phyloP scores from a whole-genome alignment of 441 rosid genomes.

The California macrophylla region DNA sequence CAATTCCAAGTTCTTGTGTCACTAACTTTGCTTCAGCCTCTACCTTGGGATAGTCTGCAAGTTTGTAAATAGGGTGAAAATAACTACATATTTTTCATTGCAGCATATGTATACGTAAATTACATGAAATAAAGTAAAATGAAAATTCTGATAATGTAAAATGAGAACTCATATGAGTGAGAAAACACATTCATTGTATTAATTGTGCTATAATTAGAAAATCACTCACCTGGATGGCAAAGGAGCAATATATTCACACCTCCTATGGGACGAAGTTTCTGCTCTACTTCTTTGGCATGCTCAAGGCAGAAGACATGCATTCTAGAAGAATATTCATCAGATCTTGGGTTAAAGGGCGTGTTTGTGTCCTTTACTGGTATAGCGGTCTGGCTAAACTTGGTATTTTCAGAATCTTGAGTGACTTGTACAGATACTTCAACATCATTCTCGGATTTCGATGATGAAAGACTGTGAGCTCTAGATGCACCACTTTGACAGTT shows the following conservation, averaged over 20 bases:
- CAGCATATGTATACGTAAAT: no score
- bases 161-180: no score
- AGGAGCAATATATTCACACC: conserved; percentile 69
- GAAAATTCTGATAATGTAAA: not conserved
- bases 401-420: conserved; percentile 25
- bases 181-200: not conserved
- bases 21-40: conserved; percentile 73
- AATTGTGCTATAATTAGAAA: conserved; percentile 3
- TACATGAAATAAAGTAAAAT: not conserved
- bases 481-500: conserved; percentile 25
- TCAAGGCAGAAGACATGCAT: conserved; percentile 90
- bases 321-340: conserved; percentile 70
- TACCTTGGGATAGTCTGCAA: conserved; percentile 82
- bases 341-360: conserved; percentile 33
- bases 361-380: conserved; percentile 20
- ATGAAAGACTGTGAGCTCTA: conserved; percentile 15
- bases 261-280: conserved; percentile 63
- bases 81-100: not conserved
- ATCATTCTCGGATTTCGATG: conserved; percentile 18
- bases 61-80: conserved; percentile 13
- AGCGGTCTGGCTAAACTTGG: conserved; percentile 22
- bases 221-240: conserved; percentile 75
- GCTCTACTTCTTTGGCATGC: conserved; percentile 88
- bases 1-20: conserved; percentile 68
- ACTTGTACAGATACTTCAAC: conserved; percentile 18